phyloP scores from a whole-genome alignment of 2,329 filamentous ascomycete species.

The Exophiala viscosa region DNA sequence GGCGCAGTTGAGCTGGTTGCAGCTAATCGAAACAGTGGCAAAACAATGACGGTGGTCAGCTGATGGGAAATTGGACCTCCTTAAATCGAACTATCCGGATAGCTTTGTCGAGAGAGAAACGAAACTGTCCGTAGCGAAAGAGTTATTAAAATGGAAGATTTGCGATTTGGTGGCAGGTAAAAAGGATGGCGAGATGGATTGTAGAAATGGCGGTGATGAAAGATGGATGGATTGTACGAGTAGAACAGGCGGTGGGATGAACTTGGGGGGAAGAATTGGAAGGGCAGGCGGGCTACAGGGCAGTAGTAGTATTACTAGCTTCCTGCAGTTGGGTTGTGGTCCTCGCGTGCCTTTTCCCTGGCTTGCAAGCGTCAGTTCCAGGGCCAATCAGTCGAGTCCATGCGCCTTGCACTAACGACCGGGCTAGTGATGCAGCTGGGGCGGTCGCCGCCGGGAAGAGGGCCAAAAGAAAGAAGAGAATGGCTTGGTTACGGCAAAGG shows the following conservation, averaged over 20 bases:
- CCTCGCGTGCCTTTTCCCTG: background rate
- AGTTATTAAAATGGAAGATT: too few relatives aligned
- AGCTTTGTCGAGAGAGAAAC: background rate
- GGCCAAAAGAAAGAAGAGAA: background rate
- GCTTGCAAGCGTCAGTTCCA: background rate
- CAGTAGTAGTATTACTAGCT: background rate
- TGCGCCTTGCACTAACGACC: background rate
- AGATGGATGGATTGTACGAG: too few relatives aligned
- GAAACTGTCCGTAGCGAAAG: background rate
- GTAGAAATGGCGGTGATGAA: too few relatives aligned
- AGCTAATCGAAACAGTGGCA: slow-evolving; percentile 25
- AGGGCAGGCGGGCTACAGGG: background rate
- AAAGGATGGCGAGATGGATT: background rate
- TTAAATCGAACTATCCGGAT: background rate
- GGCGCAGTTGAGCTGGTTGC: slow-evolving; percentile 7
- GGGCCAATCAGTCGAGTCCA: background rate
- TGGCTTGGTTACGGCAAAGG: background rate
- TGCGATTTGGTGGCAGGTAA: background rate
- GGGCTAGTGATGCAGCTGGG: slow-evolving; percentile 1
- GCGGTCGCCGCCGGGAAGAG: slow-evolving; percentile 11
- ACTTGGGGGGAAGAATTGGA: background rate
- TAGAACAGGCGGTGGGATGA: background rate
- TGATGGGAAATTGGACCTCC: slow-evolving; percentile 6
- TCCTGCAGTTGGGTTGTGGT: background rate
- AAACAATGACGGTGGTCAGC: slow-evolving; percentile 22